Base-by-base conservation (phyloP, 2,329 filamentous ascomycete genomes). In the Stromatinia cepivora region DNA sequence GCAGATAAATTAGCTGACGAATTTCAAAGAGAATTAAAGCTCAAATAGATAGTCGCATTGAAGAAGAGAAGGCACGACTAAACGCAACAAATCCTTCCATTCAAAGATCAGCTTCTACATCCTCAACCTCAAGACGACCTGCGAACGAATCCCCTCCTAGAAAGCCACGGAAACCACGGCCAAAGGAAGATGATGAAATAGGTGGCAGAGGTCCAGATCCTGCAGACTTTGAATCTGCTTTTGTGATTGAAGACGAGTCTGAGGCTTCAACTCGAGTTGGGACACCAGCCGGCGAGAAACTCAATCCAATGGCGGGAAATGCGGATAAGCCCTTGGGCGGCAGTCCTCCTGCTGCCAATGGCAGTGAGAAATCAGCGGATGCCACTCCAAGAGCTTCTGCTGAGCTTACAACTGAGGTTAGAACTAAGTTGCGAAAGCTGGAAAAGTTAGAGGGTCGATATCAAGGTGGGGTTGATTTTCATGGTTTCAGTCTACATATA, bases 401-500 rank as follows among this genome's bases (percentile, higher is more conserved):
- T 5, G 75, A 76, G 48, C 80, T 97, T 45, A 86, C 93, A 0
- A 85, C 88, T 4, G 92, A 97, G 62, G 85, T 97, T 39, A 88
- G 87, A 69, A 84, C 87, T 42, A 94, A 90, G 78, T 81, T 98
- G 73, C 88, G 91, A 71, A 94, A 92, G 79, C 83, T 98, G n/a
- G 93, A 97, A 70, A 97, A 93, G 79, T 83, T 98, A 28, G 94
- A 97, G 77, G 84, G 88, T 7, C 92, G 91, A 70, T 98, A 98
- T 79, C 88, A 92, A 78, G 92, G 92, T 94, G 84, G 56, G 79
- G 69, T 52, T 48, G 31, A 31, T 46, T 34, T 13, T 36, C n/a
- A 28, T 25, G 28, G 22, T 54, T 25, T 39, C 20, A 36, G 45
- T 52, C 28, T 28, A 56, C 53, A 22, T 57, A 42, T 59, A 68